phyloP scores from a whole-genome alignment of 164 flowering plant species.

The Vitis labrusca region DNA sequence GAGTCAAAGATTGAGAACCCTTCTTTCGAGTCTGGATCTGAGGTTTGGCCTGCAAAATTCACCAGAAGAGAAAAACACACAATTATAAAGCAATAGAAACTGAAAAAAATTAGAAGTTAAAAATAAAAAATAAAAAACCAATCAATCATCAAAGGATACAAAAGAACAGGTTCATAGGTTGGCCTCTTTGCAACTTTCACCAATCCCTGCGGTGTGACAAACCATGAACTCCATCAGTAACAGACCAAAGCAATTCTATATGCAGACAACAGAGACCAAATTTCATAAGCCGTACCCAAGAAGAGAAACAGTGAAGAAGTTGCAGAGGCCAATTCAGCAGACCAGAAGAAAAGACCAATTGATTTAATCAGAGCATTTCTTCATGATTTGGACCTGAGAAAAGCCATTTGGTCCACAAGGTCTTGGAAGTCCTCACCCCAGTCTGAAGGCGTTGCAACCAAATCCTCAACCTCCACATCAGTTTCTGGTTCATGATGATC shows the following conservation, averaged over 20 bases:
- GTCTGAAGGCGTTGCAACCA: slow-evolving; percentile 29
- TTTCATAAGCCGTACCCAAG: slow-evolving; percentile 7
- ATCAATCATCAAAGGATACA: slow-evolving; percentile 16
- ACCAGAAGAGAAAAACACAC: background rate
- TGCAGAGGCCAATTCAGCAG: slow-evolving; percentile 24
- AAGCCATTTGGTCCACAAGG: slow-evolving; percentile 52
- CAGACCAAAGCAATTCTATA: background rate
- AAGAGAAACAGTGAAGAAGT: slow-evolving; percentile 8
- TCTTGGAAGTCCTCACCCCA: slow-evolving; percentile 49
- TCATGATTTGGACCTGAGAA: slow-evolving; percentile 33
- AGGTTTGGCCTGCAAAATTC: background rate
- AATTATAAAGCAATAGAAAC: background rate
- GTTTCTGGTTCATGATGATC: slow-evolving; percentile 26
- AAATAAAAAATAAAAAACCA: background rate
- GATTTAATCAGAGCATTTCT: background rate
- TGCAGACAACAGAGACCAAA: background rate
- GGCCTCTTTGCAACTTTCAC: slow-evolving; percentile 27
- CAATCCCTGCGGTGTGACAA: slow-evolving; percentile 20
- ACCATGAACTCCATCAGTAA: slow-evolving; percentile 4
- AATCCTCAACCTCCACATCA: slow-evolving; percentile 46
- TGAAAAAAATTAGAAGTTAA: background rate
- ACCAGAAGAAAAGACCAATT: background rate
- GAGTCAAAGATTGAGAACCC: background rate
- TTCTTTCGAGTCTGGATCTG: background rate
- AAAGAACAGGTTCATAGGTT: slow-evolving; percentile 12